Conservation (phyloP, 1,284 basidiomycete genomes). For the Puccinia triticina region DNA sequence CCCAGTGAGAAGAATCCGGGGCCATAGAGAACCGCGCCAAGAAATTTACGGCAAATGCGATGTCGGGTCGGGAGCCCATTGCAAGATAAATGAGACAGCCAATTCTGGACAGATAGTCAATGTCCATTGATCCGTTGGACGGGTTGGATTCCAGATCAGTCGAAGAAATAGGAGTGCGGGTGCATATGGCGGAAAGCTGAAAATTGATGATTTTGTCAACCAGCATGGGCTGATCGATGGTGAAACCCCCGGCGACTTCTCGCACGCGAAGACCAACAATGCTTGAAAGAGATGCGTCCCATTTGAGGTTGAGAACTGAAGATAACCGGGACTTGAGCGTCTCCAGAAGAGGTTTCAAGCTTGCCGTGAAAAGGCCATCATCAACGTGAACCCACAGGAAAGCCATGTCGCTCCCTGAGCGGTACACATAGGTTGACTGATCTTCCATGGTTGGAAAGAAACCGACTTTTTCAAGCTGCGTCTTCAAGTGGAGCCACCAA, state of each 20-base stretch:
- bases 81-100: not conserved
- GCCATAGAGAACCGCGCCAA: not conserved
- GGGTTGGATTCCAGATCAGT: not conserved
- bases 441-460: not conserved
- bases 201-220: not conserved
- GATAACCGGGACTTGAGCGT: not conserved
- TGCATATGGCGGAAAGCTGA: not conserved
- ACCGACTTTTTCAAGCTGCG: not conserved
- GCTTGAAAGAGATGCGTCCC: no score
- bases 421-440: no score
- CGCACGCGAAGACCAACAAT: no score
- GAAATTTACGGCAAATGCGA: constrained; percentile 14
- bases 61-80: not conserved
- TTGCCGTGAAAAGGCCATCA: not conserved
- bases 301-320: not conserved
- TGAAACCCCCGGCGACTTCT: not conserved
- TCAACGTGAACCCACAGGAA: no score
- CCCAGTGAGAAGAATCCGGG: constrained; percentile 10
- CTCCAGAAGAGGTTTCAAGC: not conserved
- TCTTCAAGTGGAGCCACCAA: not conserved
- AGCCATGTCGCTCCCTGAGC: no score
- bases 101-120: not conserved
- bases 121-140: not conserved
- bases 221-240: not conserved
- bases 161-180: not conserved